Evolutionary conservation across 192 early-diverging fungal genomes (phyloP).

Genomic region (Dispira simplex): DNA sequence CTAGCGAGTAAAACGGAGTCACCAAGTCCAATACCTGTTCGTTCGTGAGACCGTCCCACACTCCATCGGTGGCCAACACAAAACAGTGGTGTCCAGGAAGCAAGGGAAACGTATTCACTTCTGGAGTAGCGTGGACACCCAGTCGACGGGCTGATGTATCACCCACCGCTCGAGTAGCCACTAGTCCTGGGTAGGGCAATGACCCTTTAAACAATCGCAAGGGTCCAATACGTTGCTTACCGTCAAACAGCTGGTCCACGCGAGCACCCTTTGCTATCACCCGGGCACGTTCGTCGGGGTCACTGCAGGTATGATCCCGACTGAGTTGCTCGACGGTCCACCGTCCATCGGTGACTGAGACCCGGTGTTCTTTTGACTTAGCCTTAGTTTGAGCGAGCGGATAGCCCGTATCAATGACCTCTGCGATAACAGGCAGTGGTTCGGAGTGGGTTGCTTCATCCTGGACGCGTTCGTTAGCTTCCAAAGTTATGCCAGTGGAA

Average conservation of each 20-base stretch:
- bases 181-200: constrained; percentile 35
- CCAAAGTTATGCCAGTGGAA: neutral
- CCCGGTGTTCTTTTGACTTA: too few relatives aligned
- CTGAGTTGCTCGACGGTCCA: neutral
- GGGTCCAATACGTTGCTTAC: constrained; percentile 20
- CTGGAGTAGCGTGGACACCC: constrained; percentile 29
- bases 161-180: constrained; percentile 30
- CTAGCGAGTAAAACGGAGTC: neutral
- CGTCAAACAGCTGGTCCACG: constrained; percentile 22
- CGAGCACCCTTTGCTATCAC: constrained; percentile 21
- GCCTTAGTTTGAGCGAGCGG: too few relatives aligned
- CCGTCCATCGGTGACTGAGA: too few relatives aligned
- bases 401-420: too few relatives aligned
- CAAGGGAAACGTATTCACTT: constrained; percentile 21
- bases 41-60: constrained; percentile 31
- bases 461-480: neutral
- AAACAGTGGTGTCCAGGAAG: constrained; percentile 19
- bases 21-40: constrained; percentile 16
- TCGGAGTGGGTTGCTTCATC: too few relatives aligned
- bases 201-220: constrained; percentile 39
- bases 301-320: constrained; percentile 29
- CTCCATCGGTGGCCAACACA: constrained; percentile 32
- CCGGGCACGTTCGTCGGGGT: constrained; percentile 18
- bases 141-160: constrained; percentile 26
- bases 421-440: too few relatives aligned